Conservation (phyloP, 331 rosid species). For the Pyracantha coccinea region DNA sequence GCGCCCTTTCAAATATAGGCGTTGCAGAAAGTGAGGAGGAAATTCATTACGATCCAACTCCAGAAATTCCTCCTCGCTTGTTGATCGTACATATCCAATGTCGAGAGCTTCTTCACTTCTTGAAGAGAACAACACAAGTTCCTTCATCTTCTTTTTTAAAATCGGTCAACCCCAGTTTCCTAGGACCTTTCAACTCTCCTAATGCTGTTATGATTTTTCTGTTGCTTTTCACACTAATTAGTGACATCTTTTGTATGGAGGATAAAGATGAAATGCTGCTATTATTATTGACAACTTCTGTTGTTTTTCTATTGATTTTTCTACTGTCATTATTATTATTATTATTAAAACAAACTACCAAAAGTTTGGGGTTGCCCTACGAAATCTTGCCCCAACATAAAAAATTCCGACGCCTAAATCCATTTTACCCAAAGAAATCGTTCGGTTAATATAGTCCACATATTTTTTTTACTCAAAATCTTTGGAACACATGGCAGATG, state of each 20-base stretch:
- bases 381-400: too few species aligned
- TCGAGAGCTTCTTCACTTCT: not conserved
- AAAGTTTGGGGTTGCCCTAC: too few species aligned
- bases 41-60: not conserved
- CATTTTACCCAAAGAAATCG: too few species aligned
- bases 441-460: too few species aligned
- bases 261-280: not conserved
- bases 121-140: not conserved
- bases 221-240: not conserved
- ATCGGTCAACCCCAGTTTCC: not conserved
- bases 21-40: not conserved
- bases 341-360: too few species aligned
- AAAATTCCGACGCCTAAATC: too few species aligned
- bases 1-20: not conserved
- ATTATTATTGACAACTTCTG: too few species aligned
- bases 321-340: too few species aligned
- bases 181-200: not conserved
- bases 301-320: too few species aligned
- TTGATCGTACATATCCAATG: not conserved
- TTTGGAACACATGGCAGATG: too few species aligned
- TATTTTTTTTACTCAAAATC: too few species aligned
- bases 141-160: not conserved
- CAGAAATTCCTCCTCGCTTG: not conserved
- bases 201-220: not conserved
- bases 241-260: not conserved